Evolutionary conservation across 352 stramenopile genomes (phyloP).

Genomic region (Globisporangium spinosum): DNA sequence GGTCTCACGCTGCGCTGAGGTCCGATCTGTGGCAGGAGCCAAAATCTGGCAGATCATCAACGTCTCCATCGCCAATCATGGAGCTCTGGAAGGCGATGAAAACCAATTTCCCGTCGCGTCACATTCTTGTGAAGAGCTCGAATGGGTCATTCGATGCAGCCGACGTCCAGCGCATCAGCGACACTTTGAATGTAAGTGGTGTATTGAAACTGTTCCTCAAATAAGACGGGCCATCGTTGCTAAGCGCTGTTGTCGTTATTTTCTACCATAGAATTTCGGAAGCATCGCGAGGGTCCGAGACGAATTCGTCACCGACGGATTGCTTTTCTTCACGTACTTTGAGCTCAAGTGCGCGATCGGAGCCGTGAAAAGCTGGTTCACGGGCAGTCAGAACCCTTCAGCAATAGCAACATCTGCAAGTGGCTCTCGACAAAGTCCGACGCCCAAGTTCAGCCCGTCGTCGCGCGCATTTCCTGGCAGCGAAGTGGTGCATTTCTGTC

Average conservation of each 20-base stretch:
- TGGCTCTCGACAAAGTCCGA: not conserved
- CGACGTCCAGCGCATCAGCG: slow-evolving; percentile 41
- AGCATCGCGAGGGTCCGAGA: slow-evolving; percentile 41
- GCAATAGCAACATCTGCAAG: not conserved
- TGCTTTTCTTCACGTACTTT: slow-evolving; percentile 78
- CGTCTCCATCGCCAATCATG: slow-evolving; percentile 2
- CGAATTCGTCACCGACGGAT: slow-evolving; percentile 44
- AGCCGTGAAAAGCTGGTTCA: slow-evolving; percentile 49
- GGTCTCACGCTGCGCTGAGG: slow-evolving; percentile 24
- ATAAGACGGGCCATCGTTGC: not conserved
- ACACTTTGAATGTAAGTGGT: slow-evolving; percentile 51
- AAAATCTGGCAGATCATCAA: not conserved
- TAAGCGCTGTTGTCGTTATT: not conserved
- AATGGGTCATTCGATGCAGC: slow-evolving; percentile 28
- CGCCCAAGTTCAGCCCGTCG: not conserved
- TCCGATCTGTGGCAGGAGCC: slow-evolving; percentile 12
- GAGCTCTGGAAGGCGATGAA: slow-evolving; percentile 58
- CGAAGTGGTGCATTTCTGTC: slow-evolving; percentile 36
- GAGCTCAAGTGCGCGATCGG: slow-evolving; percentile 64
- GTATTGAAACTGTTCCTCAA: not conserved
- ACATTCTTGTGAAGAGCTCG: slow-evolving; percentile 57
- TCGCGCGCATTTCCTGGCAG: not conserved
- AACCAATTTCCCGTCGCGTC: slow-evolving; percentile 56
- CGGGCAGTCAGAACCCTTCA: not conserved
- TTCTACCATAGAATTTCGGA: slow-evolving; percentile 48